phyloP scores from a whole-genome alignment of 2,329 filamentous ascomycete genomes.

The Pezicula carpinea region DNA sequence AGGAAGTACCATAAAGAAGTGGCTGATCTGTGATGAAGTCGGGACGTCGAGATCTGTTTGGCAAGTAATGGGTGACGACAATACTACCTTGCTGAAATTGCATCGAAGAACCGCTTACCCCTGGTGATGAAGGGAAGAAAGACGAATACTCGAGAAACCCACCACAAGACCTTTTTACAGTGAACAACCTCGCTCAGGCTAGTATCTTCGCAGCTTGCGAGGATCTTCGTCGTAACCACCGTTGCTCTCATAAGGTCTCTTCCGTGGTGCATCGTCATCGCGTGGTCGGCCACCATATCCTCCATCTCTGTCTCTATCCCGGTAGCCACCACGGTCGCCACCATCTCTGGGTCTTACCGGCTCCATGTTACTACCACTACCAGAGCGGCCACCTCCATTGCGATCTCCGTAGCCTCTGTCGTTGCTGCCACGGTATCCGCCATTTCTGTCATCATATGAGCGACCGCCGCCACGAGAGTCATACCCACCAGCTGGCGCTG shows the following conservation, averaged over 20 bases:
- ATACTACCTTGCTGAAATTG: conserved; percentile 28
- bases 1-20: neutral
- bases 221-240: conserved; percentile 78
- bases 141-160: conserved; percentile 41
- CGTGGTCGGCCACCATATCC: conserved; percentile 50
- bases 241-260: conserved; percentile 54
- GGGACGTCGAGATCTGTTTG: conserved; percentile 4
- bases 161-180: conserved; percentile 34
- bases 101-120: conserved; percentile 32
- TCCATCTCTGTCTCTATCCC: conserved; percentile 37
- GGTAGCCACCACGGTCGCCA: conserved; percentile 43
- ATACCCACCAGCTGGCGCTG: conserved; percentile 43
- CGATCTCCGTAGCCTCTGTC: conserved; percentile 34
- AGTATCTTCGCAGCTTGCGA: conserved; percentile 60
- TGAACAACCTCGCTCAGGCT: conserved; percentile 32
- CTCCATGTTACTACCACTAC: conserved; percentile 72
- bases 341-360: conserved; percentile 67
- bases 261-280: conserved; percentile 46
- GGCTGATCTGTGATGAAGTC: neutral
- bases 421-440: conserved; percentile 38
- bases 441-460: conserved; percentile 55
- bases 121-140: conserved; percentile 32
- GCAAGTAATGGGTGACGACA: conserved; percentile 17
- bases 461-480: conserved; percentile 48
- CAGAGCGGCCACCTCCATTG: conserved; percentile 29